Conservation (phyloP, 2,329 filamentous ascomycete species). For the Domatiomyces globalis region DNA sequence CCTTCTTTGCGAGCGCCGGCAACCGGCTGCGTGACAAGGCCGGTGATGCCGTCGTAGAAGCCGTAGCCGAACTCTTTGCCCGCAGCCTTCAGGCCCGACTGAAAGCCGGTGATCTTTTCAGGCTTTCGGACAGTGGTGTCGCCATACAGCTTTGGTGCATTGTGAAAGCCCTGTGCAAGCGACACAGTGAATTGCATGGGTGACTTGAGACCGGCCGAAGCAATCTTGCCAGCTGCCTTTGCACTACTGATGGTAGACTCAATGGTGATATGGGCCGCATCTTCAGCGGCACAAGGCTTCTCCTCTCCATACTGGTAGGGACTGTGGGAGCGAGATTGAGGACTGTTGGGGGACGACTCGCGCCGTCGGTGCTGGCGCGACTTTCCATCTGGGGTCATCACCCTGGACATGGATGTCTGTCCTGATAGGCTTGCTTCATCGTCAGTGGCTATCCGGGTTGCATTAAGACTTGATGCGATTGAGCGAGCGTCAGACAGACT, state of each 20-base stretch:
- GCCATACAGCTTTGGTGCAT: slow-evolving; percentile 38
- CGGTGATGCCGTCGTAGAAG: slow-evolving; percentile 31
- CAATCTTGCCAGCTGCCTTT: slow-evolving; percentile 56
- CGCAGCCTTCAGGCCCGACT: slow-evolving; percentile 31
- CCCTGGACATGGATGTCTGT: slow-evolving; percentile 8
- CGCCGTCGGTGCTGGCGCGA: slow-evolving; percentile 3
- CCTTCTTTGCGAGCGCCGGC: slow-evolving; percentile 55
- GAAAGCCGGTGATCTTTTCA: slow-evolving; percentile 30
- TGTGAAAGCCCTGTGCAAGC: slow-evolving; percentile 52
- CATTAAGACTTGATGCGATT: background rate
- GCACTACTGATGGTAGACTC: slow-evolving; percentile 52
- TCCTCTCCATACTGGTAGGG: slow-evolving; percentile 2
- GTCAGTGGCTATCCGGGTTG: background rate
- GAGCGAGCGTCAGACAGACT: background rate
- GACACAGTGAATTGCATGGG: slow-evolving; percentile 77
- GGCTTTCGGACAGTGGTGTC: slow-evolving; percentile 33
- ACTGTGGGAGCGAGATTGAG: slow-evolving; percentile 14
- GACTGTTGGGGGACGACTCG: slow-evolving; percentile 10
- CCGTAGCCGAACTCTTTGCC: slow-evolving; percentile 33
- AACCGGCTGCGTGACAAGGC: slow-evolving; percentile 41
- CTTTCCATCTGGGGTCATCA: slow-evolving; percentile 8
- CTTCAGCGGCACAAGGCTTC: slow-evolving; percentile 11
- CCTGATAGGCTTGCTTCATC: slow-evolving; percentile 4
- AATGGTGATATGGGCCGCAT: slow-evolving; percentile 28
- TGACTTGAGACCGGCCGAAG: slow-evolving; percentile 59